These are phyloP conservation scores for Oxytropis ochrocephala DNA, from an alignment of 306 rosid species.

Conservation along the genomic window DNA sequence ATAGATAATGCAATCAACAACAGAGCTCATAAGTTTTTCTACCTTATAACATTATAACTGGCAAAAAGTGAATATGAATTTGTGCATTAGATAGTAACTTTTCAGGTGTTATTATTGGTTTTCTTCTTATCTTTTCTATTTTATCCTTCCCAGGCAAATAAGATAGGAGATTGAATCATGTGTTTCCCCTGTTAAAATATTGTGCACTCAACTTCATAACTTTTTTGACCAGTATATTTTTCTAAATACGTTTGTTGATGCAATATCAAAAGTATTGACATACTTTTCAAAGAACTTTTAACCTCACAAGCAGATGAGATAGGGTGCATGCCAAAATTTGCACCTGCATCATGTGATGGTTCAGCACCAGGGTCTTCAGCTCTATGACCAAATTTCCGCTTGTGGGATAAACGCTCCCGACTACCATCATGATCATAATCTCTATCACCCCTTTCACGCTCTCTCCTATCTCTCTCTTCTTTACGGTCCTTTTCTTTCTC, in stretches of 20 bases:
- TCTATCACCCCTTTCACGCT: slow-evolving; percentile 57
- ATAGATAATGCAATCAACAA: slow-evolving; percentile 10
- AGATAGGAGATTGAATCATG: neutral
- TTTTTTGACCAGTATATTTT: neutral
- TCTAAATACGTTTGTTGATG: neutral
- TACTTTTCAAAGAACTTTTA: slow-evolving; percentile 70
- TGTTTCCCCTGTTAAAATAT: neutral
- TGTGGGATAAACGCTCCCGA: slow-evolving; percentile 53
- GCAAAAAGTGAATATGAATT: neutral
- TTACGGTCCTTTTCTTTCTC: slow-evolving; percentile 82
- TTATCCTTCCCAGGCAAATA: neutral
- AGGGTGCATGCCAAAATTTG: slow-evolving; percentile 53
- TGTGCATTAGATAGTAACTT: slow-evolving; percentile 2
- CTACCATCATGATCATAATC: slow-evolving; percentile 65
- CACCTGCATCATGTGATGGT: slow-evolving; percentile 63
- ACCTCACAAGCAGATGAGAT: slow-evolving; percentile 60
- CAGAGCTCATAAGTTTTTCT: neutral
- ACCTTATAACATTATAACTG: neutral
- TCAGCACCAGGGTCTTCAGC: slow-evolving; percentile 54
- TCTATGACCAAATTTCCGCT: slow-evolving; percentile 54
- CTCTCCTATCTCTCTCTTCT: slow-evolving; percentile 68
- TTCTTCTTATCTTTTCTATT: neutral
- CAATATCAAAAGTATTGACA: neutral
- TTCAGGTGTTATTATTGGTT: neutral
- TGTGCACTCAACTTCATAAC: neutral